Evolutionary conservation across 2,329 filamentous ascomycete genomes (phyloP).

Genomic region (Seiridium unicorne): DNA sequence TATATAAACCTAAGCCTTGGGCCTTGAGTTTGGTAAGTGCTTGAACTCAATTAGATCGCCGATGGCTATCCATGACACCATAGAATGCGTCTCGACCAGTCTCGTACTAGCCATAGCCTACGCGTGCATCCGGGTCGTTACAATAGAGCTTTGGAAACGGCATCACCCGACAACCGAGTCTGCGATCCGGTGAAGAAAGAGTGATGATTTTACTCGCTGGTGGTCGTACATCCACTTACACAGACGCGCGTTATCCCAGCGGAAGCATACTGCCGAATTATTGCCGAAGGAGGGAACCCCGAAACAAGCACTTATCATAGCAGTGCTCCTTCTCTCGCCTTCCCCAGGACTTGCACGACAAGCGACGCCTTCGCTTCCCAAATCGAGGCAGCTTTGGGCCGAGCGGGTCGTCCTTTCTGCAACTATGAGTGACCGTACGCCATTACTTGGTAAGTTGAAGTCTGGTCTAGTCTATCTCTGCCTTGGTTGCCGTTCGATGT

Average conservation of each 20-base stretch:
- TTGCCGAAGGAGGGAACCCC: neutral
- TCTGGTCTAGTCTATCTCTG: neutral
- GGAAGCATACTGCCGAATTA: neutral
- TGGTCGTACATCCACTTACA: neutral
- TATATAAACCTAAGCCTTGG: too few species aligned
- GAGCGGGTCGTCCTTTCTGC: neutral
- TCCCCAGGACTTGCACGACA: neutral
- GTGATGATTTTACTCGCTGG: too few species aligned
- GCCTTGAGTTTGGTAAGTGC: too few species aligned
- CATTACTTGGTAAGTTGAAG: neutral
- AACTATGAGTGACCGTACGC: neutral
- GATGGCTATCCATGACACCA: too few species aligned
- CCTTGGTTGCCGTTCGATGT: neutral
- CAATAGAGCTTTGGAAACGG: too few species aligned
- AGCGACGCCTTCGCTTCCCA: neutral
- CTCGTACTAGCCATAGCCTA: too few species aligned
- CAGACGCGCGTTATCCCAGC: neutral
- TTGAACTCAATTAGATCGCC: too few species aligned
- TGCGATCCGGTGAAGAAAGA: too few species aligned
- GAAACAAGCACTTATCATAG: neutral
- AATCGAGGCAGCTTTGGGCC: neutral
- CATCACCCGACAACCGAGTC: too few species aligned
- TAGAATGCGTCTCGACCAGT: too few species aligned
- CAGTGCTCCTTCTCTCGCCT: neutral
- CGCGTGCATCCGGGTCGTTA: too few species aligned